A percentile compares a stretch with the other conserved stretches of the same genome.
Evolutionary conservation across 1,139 yeast species (phyloP).

Genomic region (Zhuliangozyma parablackwelliae): DNA sequence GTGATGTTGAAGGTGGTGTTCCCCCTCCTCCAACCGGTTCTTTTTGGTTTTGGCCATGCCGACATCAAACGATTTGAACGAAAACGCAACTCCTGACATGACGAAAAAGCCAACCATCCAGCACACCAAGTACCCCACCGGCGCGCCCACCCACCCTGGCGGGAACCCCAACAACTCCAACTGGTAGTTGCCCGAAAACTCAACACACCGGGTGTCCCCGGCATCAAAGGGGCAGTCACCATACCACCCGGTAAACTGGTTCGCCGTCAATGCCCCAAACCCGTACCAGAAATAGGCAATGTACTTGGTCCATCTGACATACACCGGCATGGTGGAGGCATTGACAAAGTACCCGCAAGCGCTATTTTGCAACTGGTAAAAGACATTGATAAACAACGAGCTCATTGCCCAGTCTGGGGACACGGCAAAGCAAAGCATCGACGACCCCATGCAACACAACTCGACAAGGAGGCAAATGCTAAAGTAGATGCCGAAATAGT

Average conservation of each 20-base stretch:
- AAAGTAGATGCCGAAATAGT: constrained; percentile 60
- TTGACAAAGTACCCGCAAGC: constrained; percentile 82
- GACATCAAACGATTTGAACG: constrained; percentile 49
- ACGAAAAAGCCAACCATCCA: constrained; percentile 57
- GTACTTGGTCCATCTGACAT: constrained; percentile 81
- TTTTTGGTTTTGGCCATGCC: constrained; percentile 43
- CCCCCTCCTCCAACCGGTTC: constrained; percentile 30
- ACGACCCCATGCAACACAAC: constrained; percentile 52
- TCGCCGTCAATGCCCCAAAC: constrained; percentile 64
- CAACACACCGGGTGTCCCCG: constrained; percentile 23
- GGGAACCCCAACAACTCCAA: constrained; percentile 60
- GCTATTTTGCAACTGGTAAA: constrained; percentile 69
- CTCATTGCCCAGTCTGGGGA: constrained; percentile 65
- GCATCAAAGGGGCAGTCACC: constrained; percentile 52
- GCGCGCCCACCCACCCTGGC: constrained; percentile 60
- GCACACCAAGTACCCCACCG: constrained; percentile 56
- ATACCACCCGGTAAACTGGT: constrained; percentile 56
- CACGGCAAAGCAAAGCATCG: constrained; percentile 53
- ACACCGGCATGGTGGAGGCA: constrained; percentile 73
- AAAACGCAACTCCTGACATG: constrained; percentile 43
- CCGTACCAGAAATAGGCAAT: constrained; percentile 74
- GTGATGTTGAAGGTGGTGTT: no score
- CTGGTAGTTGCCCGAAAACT: constrained; percentile 53
- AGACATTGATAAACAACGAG: constrained; percentile 56
- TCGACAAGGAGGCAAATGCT: constrained; percentile 55